phyloP scores from a whole-genome alignment of 169 alveolate genomes.

The Cryptosporidium andersoni region DNA sequence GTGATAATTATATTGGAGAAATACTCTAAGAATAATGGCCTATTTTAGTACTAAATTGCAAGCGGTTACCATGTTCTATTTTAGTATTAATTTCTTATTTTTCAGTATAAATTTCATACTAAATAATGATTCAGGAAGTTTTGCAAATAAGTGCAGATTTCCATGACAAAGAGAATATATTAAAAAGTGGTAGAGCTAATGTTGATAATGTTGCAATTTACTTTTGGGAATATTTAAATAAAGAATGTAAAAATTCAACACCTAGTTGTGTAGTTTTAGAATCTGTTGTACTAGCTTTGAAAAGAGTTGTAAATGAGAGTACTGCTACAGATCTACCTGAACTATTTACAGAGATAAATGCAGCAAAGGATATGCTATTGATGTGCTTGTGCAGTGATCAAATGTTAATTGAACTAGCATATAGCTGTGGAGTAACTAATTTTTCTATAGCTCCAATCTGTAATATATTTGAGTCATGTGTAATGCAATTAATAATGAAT shows the following conservation, averaged over 20 bases:
- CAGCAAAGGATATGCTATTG: slow-evolving; percentile 47
- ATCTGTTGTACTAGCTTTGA: slow-evolving; percentile 26
- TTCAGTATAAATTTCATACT: too few species aligned
- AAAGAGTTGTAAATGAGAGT: slow-evolving; percentile 54
- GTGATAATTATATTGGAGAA: too few species aligned
- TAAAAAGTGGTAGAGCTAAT: slow-evolving; percentile 41
- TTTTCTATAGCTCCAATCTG: slow-evolving; percentile 52
- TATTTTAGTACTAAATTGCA: too few species aligned
- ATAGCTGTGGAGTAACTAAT: slow-evolving; percentile 31
- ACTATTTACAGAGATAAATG: slow-evolving; percentile 23
- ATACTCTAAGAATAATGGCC: too few species aligned
- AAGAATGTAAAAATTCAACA: not conserved
- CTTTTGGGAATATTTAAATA: slow-evolving; percentile 26
- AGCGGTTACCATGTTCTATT: too few species aligned
- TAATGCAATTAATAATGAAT: not conserved
- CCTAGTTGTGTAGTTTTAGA: not conserved
- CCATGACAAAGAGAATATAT: not conserved
- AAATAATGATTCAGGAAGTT: too few species aligned
- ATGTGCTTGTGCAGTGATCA: slow-evolving; percentile 28
- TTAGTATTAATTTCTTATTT: too few species aligned
- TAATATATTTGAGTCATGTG: slow-evolving; percentile 27
- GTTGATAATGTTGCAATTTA: slow-evolving; percentile 41
- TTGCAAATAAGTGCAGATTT: not conserved
- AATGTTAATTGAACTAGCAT: not conserved
- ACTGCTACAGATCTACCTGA: slow-evolving; percentile 32